Conservation (phyloP, 768 basidiomycete genomes). For the Fistulinella prunicolor region DNA sequence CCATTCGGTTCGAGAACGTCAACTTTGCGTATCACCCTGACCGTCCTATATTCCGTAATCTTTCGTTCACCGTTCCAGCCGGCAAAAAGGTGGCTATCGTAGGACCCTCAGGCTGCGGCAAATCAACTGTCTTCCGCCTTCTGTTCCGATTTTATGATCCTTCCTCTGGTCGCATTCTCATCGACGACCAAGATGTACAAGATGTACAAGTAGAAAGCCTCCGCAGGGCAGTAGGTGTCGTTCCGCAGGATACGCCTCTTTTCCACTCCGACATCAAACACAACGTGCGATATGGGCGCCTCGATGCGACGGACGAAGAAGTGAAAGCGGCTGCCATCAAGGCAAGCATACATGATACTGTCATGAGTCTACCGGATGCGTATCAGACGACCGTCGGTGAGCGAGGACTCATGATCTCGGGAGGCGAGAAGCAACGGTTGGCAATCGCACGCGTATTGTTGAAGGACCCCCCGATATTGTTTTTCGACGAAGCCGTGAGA, state of each 20-base stretch:
- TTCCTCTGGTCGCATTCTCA: slow-evolving; percentile 68
- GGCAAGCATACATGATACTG: slow-evolving; percentile 84
- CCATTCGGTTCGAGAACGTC: slow-evolving; percentile 91
- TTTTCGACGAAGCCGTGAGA: slow-evolving; percentile 97
- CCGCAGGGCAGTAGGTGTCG: slow-evolving; percentile 80
- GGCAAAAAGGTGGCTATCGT: slow-evolving; percentile 98
- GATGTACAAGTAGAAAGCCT: slow-evolving; percentile 70
- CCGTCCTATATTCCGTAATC: slow-evolving; percentile 84
- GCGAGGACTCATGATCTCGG: slow-evolving; percentile 95
- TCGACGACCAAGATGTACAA: slow-evolving; percentile 86
- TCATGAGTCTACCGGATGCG: slow-evolving; percentile 77
- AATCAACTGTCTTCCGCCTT: slow-evolving; percentile 93
- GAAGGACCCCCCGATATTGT: slow-evolving; percentile 93
- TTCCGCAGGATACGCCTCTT: slow-evolving; percentile 96
- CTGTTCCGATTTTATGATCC: slow-evolving; percentile 95
- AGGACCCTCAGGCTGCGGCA: slow-evolving; percentile 95
- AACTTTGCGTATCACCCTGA: slow-evolving; percentile 89
- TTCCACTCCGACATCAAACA: slow-evolving; percentile 96
- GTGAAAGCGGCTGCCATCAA: slow-evolving; percentile 79
- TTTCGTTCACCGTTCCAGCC: slow-evolving; percentile 90
- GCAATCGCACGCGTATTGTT: slow-evolving; percentile 91
- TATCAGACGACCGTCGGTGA: slow-evolving; percentile 94
- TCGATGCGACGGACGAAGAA: slow-evolving; percentile 87
- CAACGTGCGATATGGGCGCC: slow-evolving; percentile 89
- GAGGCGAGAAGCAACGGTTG: slow-evolving; percentile 96